Evolutionary conservation across 768 basidiomycete species (phyloP).

Genomic region (Russula griseocarnosa): DNA sequence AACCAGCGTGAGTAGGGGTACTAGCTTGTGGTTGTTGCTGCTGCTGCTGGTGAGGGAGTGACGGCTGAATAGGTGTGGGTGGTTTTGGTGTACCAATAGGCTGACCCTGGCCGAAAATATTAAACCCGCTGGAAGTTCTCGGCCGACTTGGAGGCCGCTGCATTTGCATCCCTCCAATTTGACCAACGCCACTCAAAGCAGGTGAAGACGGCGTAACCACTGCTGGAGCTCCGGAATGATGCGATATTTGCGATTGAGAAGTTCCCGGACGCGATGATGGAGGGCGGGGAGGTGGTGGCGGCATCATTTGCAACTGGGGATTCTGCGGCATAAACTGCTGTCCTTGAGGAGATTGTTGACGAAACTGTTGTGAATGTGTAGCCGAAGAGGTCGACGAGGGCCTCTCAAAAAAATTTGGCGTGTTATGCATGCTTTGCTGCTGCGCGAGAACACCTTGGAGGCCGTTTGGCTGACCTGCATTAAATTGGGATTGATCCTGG

Average conservation of each 20-base stretch:
- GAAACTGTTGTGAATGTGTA: constrained; percentile 24
- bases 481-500: constrained; percentile 27
- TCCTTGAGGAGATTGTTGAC: constrained; percentile 24
- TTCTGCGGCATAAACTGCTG: constrained; percentile 25
- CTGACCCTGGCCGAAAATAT: constrained; percentile 26
- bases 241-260: constrained; percentile 26
- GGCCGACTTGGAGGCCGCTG: constrained; percentile 35
- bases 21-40: constrained; percentile 31
- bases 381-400: constrained; percentile 22
- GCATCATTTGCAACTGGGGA: constrained; percentile 28
- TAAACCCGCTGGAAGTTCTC: constrained; percentile 29
- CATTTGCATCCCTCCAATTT: constrained; percentile 29
- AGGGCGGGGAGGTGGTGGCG: constrained; percentile 27
- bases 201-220: constrained; percentile 21
- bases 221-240: constrained; percentile 15
- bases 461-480: constrained; percentile 24
- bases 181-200: constrained; percentile 15
- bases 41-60: constrained; percentile 34
- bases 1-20: constrained; percentile 25
- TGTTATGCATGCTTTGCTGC: constrained; percentile 25
- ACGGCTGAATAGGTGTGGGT: constrained; percentile 31
- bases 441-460: constrained; percentile 24
- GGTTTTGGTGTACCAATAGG: constrained; percentile 24
- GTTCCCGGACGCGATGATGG: constrained; percentile 28
- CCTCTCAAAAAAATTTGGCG: constrained; percentile 25